A percentile compares a stretch with the other conserved stretches of the same genome.
Conservation (phyloP, 164 flowering plant genomes). For the Magnolia changhungtana region DNA sequence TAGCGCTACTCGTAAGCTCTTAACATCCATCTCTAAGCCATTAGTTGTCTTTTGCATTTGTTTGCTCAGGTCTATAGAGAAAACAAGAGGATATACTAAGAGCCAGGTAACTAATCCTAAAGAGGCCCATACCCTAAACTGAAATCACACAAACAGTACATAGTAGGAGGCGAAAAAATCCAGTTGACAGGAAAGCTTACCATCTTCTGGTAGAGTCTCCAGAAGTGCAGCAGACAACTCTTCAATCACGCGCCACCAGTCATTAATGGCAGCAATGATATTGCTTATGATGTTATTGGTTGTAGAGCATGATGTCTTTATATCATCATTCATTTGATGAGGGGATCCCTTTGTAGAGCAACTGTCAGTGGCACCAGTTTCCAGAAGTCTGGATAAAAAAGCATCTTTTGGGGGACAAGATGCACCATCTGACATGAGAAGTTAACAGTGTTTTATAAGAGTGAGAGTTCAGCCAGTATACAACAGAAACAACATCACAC, state of each 20-base stretch:
- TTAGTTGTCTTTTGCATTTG: slow-evolving; percentile 24
- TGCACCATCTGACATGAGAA: slow-evolving; percentile 36
- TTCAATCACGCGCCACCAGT: slow-evolving; percentile 47
- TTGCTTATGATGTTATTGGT: slow-evolving; percentile 36
- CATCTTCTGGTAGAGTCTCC: slow-evolving; percentile 46
- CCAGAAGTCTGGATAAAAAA: slow-evolving; percentile 64
- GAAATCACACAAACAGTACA: background rate
- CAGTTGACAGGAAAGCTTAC: slow-evolving; percentile 28
- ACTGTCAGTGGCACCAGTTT: slow-evolving; percentile 84
- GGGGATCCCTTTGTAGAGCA: slow-evolving; percentile 42
- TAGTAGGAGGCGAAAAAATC: background rate
- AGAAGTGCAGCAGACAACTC: slow-evolving; percentile 31
- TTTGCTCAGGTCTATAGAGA: slow-evolving; percentile 44
- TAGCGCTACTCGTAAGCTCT: slow-evolving; percentile 43
- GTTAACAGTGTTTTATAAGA: slow-evolving; percentile 4
- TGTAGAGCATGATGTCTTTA: slow-evolving; percentile 21
- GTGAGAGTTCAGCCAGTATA: background rate
- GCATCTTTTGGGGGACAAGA: slow-evolving; percentile 43
- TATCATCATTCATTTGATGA: slow-evolving; percentile 38
- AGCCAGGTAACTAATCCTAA: slow-evolving; percentile 5
- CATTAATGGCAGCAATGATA: slow-evolving; percentile 47
- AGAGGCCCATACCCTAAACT: background rate
- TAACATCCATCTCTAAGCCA: slow-evolving; percentile 50
- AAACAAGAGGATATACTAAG: background rate
- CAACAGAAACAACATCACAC: background rate